Evolutionary conservation across 2,329 filamentous ascomycete genomes (phyloP).

Genomic region (Mycosphaerella sp.): DNA sequence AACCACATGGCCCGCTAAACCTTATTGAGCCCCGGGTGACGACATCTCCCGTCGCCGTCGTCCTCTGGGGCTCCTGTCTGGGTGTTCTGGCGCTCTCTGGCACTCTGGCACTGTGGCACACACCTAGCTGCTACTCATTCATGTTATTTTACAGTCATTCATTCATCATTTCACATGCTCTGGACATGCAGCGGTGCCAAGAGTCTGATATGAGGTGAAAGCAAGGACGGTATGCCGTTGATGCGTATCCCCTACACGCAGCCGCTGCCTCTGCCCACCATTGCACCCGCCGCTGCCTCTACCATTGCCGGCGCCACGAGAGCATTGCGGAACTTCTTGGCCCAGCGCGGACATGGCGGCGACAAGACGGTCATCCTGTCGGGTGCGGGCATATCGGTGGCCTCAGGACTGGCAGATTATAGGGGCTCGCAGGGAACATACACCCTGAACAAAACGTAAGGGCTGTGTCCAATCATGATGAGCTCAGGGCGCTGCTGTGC

Average conservation of each 20-base stretch:
- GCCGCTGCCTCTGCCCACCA: constrained; percentile 65
- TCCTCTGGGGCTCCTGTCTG: neutral
- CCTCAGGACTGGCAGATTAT: constrained; percentile 89
- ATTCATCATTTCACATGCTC: neutral
- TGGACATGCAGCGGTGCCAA: constrained; percentile 6
- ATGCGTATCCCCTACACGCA: constrained; percentile 90
- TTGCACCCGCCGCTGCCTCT: constrained; percentile 65
- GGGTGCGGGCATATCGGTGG: constrained; percentile 87
- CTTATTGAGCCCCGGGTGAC: neutral
- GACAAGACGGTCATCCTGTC: constrained; percentile 60
- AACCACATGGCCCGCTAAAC: neutral
- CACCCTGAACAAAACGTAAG: constrained; percentile 67
- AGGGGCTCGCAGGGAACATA: constrained; percentile 86
- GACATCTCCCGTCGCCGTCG: constrained; percentile 2
- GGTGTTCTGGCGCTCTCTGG: too few species aligned
- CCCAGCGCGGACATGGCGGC: constrained; percentile 43
- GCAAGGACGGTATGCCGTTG: constrained; percentile 37
- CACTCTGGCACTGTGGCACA: too few species aligned
- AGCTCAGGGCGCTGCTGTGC: neutral
- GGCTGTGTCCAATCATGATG: neutral
- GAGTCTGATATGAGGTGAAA: neutral
- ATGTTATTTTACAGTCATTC: neutral
- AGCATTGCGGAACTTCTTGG: constrained; percentile 70
- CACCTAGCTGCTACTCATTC: neutral
- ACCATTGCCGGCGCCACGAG: constrained; percentile 67